Evolutionary conservation across 2,329 filamentous ascomycete genomes (phyloP).

Genomic region (Fusarium acutatum): DNA sequence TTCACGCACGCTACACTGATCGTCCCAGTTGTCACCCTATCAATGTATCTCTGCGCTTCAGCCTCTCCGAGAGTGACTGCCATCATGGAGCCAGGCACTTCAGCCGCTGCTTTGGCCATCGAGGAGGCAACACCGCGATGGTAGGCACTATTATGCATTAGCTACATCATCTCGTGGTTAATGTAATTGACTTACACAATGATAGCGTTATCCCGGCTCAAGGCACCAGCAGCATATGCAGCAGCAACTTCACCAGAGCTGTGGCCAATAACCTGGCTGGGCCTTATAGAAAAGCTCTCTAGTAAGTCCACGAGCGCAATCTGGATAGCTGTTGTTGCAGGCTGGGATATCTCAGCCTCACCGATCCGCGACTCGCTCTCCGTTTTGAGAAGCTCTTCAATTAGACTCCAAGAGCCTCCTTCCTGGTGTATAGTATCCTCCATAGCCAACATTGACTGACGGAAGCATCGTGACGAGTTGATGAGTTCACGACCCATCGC

Average conservation of each 20-base stretch:
- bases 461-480: neutral
- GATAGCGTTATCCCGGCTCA: neutral
- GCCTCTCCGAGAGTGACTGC: neutral
- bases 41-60: neutral
- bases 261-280: neutral
- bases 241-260: conserved; percentile 3
- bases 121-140: neutral
- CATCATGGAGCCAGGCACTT: neutral
- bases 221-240: neutral
- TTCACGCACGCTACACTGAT: conserved; percentile 1
- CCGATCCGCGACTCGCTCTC: neutral
- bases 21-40: neutral
- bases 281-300: neutral
- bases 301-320: neutral
- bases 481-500: neutral
- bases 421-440: neutral
- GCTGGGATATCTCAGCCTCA: neutral
- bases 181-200: neutral
- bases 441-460: neutral
- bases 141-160: neutral
- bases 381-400: neutral
- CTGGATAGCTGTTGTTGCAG: neutral
- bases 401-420: neutral
- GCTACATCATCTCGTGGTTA: neutral
- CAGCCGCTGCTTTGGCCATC: neutral